These are phyloP conservation scores for Yamadazyma triangularis DNA, from an alignment of 1,139 yeast genomes.

Conservation along the genomic window DNA sequence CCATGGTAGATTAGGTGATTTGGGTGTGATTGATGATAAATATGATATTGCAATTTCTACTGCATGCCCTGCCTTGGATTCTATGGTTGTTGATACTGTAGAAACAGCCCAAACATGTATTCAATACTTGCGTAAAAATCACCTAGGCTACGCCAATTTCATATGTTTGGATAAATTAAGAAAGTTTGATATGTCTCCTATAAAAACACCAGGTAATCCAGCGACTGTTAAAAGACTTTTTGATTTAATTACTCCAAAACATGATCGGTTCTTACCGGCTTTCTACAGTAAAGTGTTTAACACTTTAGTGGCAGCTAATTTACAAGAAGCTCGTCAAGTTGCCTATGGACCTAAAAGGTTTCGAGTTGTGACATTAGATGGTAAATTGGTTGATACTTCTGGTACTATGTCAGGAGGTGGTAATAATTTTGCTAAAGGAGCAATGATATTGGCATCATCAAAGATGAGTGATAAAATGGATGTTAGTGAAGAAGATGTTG, in stretches of 20 bases:
- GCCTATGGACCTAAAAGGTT: conserved; percentile 81
- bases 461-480: conserved; percentile 17
- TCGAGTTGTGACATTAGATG: conserved; percentile 91
- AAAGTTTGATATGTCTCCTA: conserved; percentile 52
- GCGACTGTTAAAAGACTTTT: conserved; percentile 74
- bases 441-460: conserved; percentile 48
- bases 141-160: conserved; percentile 86
- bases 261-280: conserved; percentile 73
- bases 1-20: conserved; percentile 84
- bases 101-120: conserved; percentile 92
- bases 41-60: conserved; percentile 95
- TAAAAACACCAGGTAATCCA: conserved; percentile 65
- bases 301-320: conserved; percentile 78
- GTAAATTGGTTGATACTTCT: conserved; percentile 87
- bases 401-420: conserved; percentile 99
- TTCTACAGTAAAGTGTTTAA: conserved; percentile 84
- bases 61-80: conserved; percentile 88
- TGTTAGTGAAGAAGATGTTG: conserved; percentile 56
- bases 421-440: conserved; percentile 56
- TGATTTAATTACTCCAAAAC: conserved; percentile 71
- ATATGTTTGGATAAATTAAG: conserved; percentile 75
- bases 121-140: conserved; percentile 77
- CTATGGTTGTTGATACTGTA: conserved; percentile 91
- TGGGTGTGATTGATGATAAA: conserved; percentile 81
- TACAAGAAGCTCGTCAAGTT: conserved; percentile 78